Conservation (phyloP, 176 grass and related monocot genomes). For the Paspalum notatum region DNA sequence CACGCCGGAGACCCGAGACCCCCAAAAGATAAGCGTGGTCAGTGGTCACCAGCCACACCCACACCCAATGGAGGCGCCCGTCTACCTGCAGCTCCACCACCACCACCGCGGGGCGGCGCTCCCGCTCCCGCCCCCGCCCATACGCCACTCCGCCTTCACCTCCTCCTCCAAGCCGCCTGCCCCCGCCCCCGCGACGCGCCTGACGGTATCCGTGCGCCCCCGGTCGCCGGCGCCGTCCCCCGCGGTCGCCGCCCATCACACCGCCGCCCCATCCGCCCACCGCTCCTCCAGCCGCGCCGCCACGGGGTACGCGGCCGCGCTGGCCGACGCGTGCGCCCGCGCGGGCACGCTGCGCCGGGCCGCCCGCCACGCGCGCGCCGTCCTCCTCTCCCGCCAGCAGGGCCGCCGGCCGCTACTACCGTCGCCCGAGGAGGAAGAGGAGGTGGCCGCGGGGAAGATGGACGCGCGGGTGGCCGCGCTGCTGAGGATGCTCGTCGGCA, state of each 20-base stretch:
- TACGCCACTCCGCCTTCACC: not conserved
- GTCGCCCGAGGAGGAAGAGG: not conserved
- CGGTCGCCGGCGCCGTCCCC: not conserved
- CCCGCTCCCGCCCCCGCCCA: constrained; percentile 4
- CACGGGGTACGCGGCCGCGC: constrained; percentile 53
- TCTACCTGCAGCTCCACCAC: constrained; percentile 46
- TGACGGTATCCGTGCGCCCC: not conserved
- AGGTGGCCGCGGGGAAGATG: not conserved
- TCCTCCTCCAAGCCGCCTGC: not conserved
- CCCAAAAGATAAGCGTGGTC: too few relatives aligned
- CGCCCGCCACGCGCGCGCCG: constrained; percentile 32
- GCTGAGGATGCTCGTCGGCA: constrained; percentile 49
- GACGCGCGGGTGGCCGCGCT: constrained; percentile 47
- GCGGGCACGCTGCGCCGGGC: constrained; percentile 40
- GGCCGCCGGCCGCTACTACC: too few relatives aligned
- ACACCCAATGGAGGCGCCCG: constrained; percentile 44
- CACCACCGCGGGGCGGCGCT: not conserved
- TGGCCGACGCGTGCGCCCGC: constrained; percentile 37
- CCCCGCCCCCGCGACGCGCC: not conserved
- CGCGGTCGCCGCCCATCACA: not conserved
- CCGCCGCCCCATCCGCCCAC: not conserved
- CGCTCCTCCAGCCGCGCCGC: constrained; percentile 38
- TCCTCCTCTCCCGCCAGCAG: not conserved
- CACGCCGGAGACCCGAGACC: too few relatives aligned
- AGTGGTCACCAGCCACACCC: too few relatives aligned